Base-by-base conservation (phyloP, 1,284 basidiomycete species). In the Meira miltonrushii region DNA sequence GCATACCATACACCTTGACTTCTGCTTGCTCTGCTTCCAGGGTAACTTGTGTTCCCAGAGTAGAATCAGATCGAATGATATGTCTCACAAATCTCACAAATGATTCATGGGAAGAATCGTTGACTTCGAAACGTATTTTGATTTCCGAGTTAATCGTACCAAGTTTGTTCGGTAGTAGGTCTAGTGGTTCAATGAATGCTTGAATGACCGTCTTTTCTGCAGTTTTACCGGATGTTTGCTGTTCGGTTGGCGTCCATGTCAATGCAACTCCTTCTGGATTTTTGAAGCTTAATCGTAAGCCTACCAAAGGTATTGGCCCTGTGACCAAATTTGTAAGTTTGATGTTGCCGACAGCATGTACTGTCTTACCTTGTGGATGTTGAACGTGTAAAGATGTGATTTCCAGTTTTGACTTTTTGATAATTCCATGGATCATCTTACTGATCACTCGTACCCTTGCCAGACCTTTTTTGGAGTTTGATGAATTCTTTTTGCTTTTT, bases 1-100 rank as follows among this genome's bases (percentile, higher is more conserved):
- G 59, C 60, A 72, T 59, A n/a, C 62, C 66, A 38, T 68, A 72
- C 13, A 67, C 69, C 40, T 68, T 70, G 55, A 72, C 60, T 47
- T 64, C 57, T 41, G 64, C 62, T 33, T 49, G 55, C 28, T 51
- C 19, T 8, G 68, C 58, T 6, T 39, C 13, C 40, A 59, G 15
- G 6, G 37, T n/a, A 39, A 59, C 5, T 6, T 17, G 13, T 9
- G 25, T n/a, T 12, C n/a, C 39, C 1, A 23, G 6, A 9, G 41
- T 25, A 15, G 47, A 33, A 17, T 53, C 53, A 17, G 58, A 13
- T 28, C 12, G 41, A 17, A 59, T 17, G 57, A 59, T n/a, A 28
- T 28, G 10, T 12, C 37, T 25, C 23, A 58, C 47, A 19, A 59
- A 48, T 21, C 17, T 13, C 39, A 28, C 40, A 38, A 28, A 41